Base-by-base conservation (phyloP, 352 stramenopile genomes). In the Pythium plurisporium region DNA sequence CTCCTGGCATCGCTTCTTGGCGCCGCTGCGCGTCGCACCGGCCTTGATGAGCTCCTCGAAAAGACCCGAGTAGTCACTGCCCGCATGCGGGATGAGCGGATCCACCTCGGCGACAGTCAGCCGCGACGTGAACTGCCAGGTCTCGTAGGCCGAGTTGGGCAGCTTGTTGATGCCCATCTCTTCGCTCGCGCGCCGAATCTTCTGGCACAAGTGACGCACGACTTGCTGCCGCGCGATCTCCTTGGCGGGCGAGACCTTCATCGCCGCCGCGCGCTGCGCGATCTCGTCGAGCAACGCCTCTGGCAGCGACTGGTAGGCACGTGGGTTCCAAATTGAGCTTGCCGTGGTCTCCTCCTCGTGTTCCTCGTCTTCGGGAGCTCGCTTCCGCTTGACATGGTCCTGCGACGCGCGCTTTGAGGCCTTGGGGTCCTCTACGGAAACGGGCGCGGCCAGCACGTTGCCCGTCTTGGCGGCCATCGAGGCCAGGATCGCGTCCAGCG, bases 61-160 rank as follows among this genome's bases (percentile, higher is more conserved):
- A 17, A 92, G 65, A 0, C 79, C 81, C 30, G 67, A 81, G 58
- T 89, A 89, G 63, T 91, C 80, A 25, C 81, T 91, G 1, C 50
- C 65, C 1, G 71, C 75, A 33, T 89, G 78, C n/a, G 81, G 78
- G 29, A 94, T 83, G 14, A 91, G 55, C 42, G 83, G 81, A 47
- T 94, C 84, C 19, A 82, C 73, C 50, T 90, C 76, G 19, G 76
- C 73, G n/a, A 85, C 74, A 4, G 72, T 88, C 23, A 94, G 68
- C 37, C 76, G 70, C 29, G 81, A 89, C 40, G 78, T 88, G 53
- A 92, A 89, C 55, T 94, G 82, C 84, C 82, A 94, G 26, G 79
- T 87, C 67, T 94, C 84, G 66, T 86, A 91, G n/a, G 69, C 79
- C 53, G 84, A 87, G 60, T 91, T 92, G 23, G 84, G 75, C 52